Evolutionary conservation across 345 rosid species (phyloP).

Genomic region (Acer campestre): DNA sequence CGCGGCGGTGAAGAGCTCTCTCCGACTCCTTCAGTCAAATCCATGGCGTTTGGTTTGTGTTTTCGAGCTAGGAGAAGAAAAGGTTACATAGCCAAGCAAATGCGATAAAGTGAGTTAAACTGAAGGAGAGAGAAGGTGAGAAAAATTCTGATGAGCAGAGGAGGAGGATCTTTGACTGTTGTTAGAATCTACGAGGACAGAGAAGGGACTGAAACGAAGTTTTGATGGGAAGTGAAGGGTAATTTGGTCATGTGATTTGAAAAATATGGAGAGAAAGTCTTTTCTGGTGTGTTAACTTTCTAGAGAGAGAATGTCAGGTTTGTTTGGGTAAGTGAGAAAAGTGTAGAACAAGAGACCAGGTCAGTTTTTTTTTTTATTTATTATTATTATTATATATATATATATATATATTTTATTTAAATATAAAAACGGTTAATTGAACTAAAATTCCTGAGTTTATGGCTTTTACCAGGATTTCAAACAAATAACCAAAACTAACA

Average conservation of each 20-base stretch:
- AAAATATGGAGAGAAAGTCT: not conserved
- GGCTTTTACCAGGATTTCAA: too few species aligned
- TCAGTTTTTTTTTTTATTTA: too few species aligned
- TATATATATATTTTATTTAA: too few species aligned
- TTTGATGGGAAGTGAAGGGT: conserved; percentile 19
- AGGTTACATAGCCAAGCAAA: conserved; percentile 18
- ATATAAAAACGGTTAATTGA: too few species aligned
- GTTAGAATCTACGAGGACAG: conserved; percentile 38
- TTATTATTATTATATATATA: too few species aligned
- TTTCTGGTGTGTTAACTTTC: not conserved
- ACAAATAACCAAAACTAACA: too few species aligned
- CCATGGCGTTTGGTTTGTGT: conserved; percentile 36
- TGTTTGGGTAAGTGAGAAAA: not conserved
- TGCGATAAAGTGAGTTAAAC: conserved; percentile 6
- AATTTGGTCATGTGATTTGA: conserved; percentile 20
- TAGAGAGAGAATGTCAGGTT: conserved; percentile 18
- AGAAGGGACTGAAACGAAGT: conserved; percentile 1
- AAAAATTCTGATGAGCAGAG: conserved; percentile 16
- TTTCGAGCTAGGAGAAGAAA: not conserved
- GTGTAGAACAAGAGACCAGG: too few species aligned
- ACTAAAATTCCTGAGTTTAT: too few species aligned
- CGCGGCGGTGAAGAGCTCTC: conserved; percentile 84
- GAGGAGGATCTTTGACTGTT: conserved; percentile 54
- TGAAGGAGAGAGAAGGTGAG: conserved; percentile 6
- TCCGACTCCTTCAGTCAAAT: conserved; percentile 72